Base-by-base conservation (phyloP, 768 basidiomycete genomes). In the Mycena haematopus region DNA sequence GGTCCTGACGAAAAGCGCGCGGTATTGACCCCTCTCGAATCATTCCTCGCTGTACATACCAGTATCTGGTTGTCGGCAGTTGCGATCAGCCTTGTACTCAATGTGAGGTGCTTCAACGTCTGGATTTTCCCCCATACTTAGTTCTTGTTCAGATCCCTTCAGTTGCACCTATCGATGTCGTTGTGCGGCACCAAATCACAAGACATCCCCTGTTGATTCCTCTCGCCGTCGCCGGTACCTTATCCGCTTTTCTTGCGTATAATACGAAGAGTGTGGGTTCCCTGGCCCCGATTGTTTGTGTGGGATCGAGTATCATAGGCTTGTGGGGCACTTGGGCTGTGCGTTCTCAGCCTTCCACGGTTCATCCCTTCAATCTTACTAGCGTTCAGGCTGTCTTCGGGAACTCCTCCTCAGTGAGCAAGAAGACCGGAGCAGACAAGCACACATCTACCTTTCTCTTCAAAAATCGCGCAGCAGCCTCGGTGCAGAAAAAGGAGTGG, bases 391-490 rank as follows among this genome's bases (percentile, higher is more conserved):
- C 88, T 50, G 69, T 86, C 52, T 91, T 93, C 69, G 82, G 84
- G 42, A 80, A 82, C 25, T 79, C 88, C 14, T 78, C 80, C 25
- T 71, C 76, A 40, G 73, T 84, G 50, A 92, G 91, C 33, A 85
- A 83, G 71, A 89, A 84, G 67, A 93, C 91, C 6, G 92, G 92
- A 19, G 88, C 91, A 21, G 91, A 93, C 76, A 93, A 93, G 70
- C 85, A 84, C 64, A 94, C 91, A 5, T 92, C 91, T 17, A 71
- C 86, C 6, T 93, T 93, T 73, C 77, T 93, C 22, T 94, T 94
- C 71, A 85, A 89, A 2, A 94, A 92, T 78, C 89, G 83, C 67
- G 76, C 76, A 49, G 83, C 88, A 19, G 88, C 89, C 3, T 88
- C 86, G 9, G 76, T 76, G 24, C 82, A 83, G 72, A 90, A 88